These are phyloP conservation scores for Schwanniomyces sp. DNA, from an alignment of 805 yeast genomes.

Conservation along the genomic window DNA sequence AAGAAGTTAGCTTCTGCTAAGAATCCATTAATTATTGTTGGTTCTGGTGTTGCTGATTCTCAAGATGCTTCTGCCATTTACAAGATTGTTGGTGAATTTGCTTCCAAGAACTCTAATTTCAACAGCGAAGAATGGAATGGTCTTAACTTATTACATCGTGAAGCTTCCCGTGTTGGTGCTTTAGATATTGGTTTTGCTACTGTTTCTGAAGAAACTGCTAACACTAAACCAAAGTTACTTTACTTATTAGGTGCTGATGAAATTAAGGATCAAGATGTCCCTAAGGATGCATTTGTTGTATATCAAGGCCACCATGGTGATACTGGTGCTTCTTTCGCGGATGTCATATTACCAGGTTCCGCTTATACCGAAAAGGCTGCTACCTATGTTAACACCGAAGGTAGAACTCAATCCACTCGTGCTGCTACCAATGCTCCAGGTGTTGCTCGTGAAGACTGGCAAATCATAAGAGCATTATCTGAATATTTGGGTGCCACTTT, in stretches of 20 bases:
- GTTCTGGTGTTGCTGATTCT: slow-evolving; percentile 74
- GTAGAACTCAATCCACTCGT: slow-evolving; percentile 79
- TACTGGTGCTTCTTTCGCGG: slow-evolving; percentile 83
- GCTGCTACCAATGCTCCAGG: slow-evolving; percentile 90
- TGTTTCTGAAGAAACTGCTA: slow-evolving; percentile 44
- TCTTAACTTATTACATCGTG: slow-evolving; percentile 74
- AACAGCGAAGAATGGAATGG: slow-evolving; percentile 80
- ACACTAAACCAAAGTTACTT: slow-evolving; percentile 65
- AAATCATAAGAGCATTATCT: slow-evolving; percentile 76
- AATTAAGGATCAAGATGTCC: slow-evolving; percentile 63
- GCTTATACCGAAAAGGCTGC: slow-evolving; percentile 88
- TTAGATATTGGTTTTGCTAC: slow-evolving; percentile 77
- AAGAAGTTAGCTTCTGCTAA: slow-evolving; percentile 62
- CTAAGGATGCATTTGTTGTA: slow-evolving; percentile 82
- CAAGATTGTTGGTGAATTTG: slow-evolving; percentile 61
- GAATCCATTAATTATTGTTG: slow-evolving; percentile 76
- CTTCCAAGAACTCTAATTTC: slow-evolving; percentile 54
- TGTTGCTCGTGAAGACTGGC: slow-evolving; percentile 91
- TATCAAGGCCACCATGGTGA: slow-evolving; percentile 95
- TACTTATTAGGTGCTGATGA: slow-evolving; percentile 87
- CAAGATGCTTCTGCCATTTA: slow-evolving; percentile 62
- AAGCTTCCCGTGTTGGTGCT: slow-evolving; percentile 86
- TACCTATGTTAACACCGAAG: slow-evolving; percentile 87
- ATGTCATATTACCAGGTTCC: slow-evolving; percentile 81
- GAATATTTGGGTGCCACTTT: slow-evolving; percentile 71